phyloP scores from a whole-genome alignment of 352 stramenopile genomes.

The Pythium angustatum region DNA sequence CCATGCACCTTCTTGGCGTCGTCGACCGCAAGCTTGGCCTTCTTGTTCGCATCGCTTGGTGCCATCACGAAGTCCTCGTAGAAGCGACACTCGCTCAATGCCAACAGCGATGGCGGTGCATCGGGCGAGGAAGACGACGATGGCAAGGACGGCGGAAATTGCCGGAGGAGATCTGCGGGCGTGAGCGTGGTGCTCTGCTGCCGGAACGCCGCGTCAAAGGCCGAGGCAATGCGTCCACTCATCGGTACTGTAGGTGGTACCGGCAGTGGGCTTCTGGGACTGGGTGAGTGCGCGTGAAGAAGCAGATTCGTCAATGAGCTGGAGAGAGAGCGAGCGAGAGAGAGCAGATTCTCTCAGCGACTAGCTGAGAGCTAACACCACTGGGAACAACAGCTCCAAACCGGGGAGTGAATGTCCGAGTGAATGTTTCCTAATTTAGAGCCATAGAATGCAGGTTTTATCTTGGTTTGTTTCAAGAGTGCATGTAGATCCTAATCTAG shows the following conservation, averaged over 20 bases:
- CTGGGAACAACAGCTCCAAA: too few relatives aligned
- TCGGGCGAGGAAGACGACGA: too few relatives aligned
- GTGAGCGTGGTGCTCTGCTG: slow-evolving; percentile 12
- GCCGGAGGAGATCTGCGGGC: slow-evolving; percentile 10
- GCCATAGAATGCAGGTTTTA: too few relatives aligned
- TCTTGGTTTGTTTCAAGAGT: too few relatives aligned
- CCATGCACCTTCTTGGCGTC: slow-evolving; percentile 15
- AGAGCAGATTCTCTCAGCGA: too few relatives aligned
- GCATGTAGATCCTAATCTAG: too few relatives aligned
- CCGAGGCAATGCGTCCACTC: slow-evolving; percentile 9
- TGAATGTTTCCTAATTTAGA: too few relatives aligned
- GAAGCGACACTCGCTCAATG: slow-evolving; percentile 19
- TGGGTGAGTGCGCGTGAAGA: not conserved
- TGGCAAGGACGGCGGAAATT: not conserved
- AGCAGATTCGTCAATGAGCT: slow-evolving; percentile 11
- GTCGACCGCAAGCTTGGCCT: not conserved
- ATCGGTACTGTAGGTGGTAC: not conserved
- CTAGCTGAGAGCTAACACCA: too few relatives aligned
- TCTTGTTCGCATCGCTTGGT: slow-evolving; percentile 16
- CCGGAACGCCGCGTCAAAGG: slow-evolving; percentile 14
- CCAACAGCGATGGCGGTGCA: not conserved
- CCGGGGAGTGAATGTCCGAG: too few relatives aligned
- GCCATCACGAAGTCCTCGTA: slow-evolving; percentile 22
- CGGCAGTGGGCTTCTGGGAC: not conserved
- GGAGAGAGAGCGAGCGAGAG: not conserved